Base-by-base conservation (phyloP, 2,329 filamentous ascomycete species). In the Chaetomiaceae sp. region DNA sequence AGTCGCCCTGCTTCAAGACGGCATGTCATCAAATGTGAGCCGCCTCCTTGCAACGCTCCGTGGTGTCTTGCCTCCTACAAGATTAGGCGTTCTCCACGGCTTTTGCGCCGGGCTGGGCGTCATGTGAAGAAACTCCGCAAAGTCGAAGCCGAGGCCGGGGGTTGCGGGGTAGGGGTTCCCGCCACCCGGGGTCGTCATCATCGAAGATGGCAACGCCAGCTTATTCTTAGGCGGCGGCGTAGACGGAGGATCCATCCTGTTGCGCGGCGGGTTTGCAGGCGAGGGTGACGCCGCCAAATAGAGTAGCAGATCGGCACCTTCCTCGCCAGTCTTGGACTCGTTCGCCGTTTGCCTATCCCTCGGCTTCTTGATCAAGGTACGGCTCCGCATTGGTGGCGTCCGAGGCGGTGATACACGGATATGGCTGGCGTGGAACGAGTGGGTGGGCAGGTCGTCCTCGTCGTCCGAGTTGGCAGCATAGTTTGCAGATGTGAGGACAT, bases 41-140 rank as follows among this genome's bases (percentile, higher is more conserved):
- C 85, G 79, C 66, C 87, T 81, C 63, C 89, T 76, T n/a, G 87
- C 80, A 42, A 87, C 81, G 61, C 83, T 89, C 53, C 80, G 67
- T 8, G 81, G 81, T 38, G 81, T 84, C 64, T 75, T 77, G 48
- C 72, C 67, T 9, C 69, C 64, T 16, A 72, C 67, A 27, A 77
- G 75, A 25, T 81, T 77, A 10, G 90, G 90, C 0, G 90, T 95
- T 68, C 87, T 89, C 88, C 90, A 96, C 9, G 85, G 80, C 61
- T 84, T 89, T 73, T 96, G 94, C 23, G 90, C 94, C 18, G 94
- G 94, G 65, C 90, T 96, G 0, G 94, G 94, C 6, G 94, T 96
- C 68, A 97, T 92, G 71, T 97, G 96, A 67, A 97, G 86, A 71
- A 96, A 99, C 67, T 99, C 94, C 48, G 90, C 84, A 72, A 97